Evolutionary conservation across 768 basidiomycete genomes (phyloP).

Genomic region (Psilocybe tampanensis): DNA sequence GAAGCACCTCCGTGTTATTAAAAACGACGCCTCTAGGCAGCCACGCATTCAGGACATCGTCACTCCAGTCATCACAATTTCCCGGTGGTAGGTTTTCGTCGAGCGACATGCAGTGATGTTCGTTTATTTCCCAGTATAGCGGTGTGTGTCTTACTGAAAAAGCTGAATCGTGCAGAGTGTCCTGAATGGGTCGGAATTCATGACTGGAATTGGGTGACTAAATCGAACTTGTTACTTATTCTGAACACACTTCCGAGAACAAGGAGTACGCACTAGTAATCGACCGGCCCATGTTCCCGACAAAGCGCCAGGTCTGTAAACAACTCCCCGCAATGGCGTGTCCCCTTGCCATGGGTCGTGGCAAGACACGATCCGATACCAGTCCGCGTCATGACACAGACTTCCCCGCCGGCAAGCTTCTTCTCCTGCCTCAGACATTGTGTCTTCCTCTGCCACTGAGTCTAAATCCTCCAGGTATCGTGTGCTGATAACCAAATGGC

Average conservation of each 20-base stretch:
- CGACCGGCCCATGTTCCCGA: conserved; percentile 50
- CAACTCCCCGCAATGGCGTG: conserved; percentile 39
- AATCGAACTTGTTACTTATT: background rate
- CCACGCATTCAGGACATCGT: conserved; percentile 53
- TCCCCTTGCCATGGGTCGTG: conserved; percentile 36
- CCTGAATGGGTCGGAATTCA: background rate
- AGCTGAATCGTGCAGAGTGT: background rate
- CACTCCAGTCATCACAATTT: conserved; percentile 35
- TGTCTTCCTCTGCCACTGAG: background rate
- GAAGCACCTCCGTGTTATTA: conserved; percentile 34
- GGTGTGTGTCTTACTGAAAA: conserved; percentile 34
- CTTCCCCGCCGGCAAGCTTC: conserved; percentile 22
- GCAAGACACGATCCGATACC: conserved; percentile 49
- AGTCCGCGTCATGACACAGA: conserved; percentile 44
- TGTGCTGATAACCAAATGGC: conserved; percentile 9
- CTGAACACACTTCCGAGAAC: background rate
- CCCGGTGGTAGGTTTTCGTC: conserved; percentile 38
- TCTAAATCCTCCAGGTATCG: conserved; percentile 7
- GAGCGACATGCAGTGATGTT: conserved; percentile 48
- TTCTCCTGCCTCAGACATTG: conserved; percentile 13
- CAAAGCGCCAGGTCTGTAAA: conserved; percentile 46
- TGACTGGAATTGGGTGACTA: background rate
- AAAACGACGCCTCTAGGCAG: conserved; percentile 40
- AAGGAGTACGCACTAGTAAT: conserved; percentile 34
- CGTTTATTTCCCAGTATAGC: conserved; percentile 42